Conservation (phyloP, 2,329 filamentous ascomycete genomes). For the Rhynchosporium agropyri region DNA sequence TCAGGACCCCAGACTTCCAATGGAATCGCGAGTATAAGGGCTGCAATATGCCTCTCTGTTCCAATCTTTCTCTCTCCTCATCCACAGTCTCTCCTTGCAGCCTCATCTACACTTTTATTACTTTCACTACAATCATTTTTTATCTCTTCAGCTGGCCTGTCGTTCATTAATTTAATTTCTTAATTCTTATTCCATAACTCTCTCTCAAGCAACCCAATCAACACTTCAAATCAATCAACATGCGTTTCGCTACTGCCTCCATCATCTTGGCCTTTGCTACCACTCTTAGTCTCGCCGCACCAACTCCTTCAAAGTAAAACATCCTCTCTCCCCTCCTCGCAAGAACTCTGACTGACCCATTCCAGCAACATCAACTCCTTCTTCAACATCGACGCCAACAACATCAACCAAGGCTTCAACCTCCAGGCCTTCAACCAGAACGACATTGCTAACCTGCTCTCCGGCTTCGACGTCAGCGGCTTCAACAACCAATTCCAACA, state of each 20-base stretch:
- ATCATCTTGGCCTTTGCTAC: constrained; percentile 20
- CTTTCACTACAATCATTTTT: constrained; percentile 7
- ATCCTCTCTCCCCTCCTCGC: neutral
- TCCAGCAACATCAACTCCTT: constrained; percentile 14
- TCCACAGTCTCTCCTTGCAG: constrained; percentile 23
- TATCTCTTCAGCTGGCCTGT: constrained; percentile 23
- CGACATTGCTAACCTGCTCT: constrained; percentile 21
- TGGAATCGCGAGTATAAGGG: constrained; percentile 21
- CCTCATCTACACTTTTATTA: constrained; percentile 8
- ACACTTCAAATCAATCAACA: constrained; percentile 16
- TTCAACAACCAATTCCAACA: constrained; percentile 22
- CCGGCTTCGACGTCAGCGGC: constrained; percentile 17
- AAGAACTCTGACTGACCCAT: neutral
- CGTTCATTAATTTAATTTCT: constrained; percentile 19
- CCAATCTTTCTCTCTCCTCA: constrained; percentile 15
- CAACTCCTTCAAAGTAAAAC: constrained; percentile 13
- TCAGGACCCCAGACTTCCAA: constrained; percentile 16
- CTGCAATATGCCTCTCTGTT: constrained; percentile 10
- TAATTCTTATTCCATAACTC: constrained; percentile 16
- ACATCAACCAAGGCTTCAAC: constrained; percentile 16
- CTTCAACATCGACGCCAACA: constrained; percentile 2
- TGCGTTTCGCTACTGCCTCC: constrained; percentile 23
- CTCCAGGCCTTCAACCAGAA: constrained; percentile 22
- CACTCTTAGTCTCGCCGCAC: constrained; percentile 16
- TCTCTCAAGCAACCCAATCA: constrained; percentile 7